Base-by-base conservation (phyloP, 2,329 filamentous ascomycete species). In the Neonectria coccinea region DNA sequence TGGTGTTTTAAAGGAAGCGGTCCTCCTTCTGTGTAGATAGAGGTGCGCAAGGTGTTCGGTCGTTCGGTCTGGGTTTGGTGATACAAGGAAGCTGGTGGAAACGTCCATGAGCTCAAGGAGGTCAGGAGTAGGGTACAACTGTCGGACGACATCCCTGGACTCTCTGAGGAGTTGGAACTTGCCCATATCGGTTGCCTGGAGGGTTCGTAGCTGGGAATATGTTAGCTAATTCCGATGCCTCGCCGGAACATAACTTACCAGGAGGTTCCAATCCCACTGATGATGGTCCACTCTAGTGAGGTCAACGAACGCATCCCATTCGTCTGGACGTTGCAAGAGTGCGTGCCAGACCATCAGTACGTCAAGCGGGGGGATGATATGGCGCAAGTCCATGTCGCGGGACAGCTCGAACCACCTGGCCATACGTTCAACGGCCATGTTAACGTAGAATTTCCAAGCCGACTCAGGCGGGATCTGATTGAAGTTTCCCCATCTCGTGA, bases 371-470 rank as follows among this genome's bases (percentile, higher is more conserved):
- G 68, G 64, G 16, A 67, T 56, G 2, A 57, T 22, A 5, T 36
- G 54, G 7, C 39, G 31, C 16, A 69, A 42, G 31, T 47, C 27
- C 2, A 44, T 16, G 8, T 45, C 27, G 5, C 50, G 50, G 1
- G 67, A 63, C 2, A 48, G 50, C 22, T 62, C 53, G 22, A 67
- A 50, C 64, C 71, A 73, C 31, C 47, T 20, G 2, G 55, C 14
- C 10, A 66, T 48, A 12, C 70, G 54, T 11, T 56, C 22, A 16
- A 63, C 56, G 8, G 56, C 62, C 42, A 62, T 59, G 39, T 72
- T 71, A 52, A 72, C 59, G 47, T 69, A 73, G 33, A 64, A 69
- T 3, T 12, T 64, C 69, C 69, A 73, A 16, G 66, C 64, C 29
- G 44, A 42, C 11, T 53, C 39, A 11, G 62, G 42, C 5, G 56